Evolutionary conservation across 306 rosid species (phyloP), one percentile per base, ranked within the genome.

Genomic region (Cucumis hystrix): DNA sequence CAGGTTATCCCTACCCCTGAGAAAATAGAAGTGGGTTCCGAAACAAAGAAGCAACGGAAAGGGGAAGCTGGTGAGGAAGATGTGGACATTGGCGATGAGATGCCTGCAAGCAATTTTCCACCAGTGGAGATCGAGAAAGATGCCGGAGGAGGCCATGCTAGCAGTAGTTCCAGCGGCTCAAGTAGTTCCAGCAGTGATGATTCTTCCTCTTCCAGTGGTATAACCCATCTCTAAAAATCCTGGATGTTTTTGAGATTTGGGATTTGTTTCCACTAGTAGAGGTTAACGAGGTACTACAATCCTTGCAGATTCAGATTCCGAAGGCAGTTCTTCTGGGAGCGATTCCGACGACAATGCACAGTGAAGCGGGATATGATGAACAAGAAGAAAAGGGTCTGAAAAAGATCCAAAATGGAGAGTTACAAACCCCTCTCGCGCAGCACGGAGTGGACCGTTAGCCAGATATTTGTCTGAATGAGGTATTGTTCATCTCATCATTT

Each of bases 91-190:
- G 97, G 97, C 7, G 99, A 95, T 1, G 99, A 92, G 56, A 92
- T 95, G 91, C 99, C 97, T 4, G 83, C 84, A 84, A 92, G 87
- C 80, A 73, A 56, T 56, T 95, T 95, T 3, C 97, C 97, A 1
- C 99, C 99, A 0, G 97, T 95, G 23, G 99, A 88, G 85, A 96
- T 96, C 78, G 99, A 96, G 89, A 96, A 96, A 58, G 98, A 96
- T 8, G 87, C 51, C 1, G 96, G 91, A 0, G 98, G 91, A 2
- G 98, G 91, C 51, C 91, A 80, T 56, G 97, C 83, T 8, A 88
- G 91, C 63, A 79, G 85, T 85, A 85, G 96, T 63, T 92, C 98
- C 8, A 85, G 97, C 83, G 84, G 99, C 83, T 92, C 98, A 2
- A 64, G 98, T 79, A 85, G 97, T 82, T 95, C 99, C 3, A 87